phyloP scores from a whole-genome alignment of 2,329 filamentous ascomycete species.

The Amesomyces nigricolor region DNA sequence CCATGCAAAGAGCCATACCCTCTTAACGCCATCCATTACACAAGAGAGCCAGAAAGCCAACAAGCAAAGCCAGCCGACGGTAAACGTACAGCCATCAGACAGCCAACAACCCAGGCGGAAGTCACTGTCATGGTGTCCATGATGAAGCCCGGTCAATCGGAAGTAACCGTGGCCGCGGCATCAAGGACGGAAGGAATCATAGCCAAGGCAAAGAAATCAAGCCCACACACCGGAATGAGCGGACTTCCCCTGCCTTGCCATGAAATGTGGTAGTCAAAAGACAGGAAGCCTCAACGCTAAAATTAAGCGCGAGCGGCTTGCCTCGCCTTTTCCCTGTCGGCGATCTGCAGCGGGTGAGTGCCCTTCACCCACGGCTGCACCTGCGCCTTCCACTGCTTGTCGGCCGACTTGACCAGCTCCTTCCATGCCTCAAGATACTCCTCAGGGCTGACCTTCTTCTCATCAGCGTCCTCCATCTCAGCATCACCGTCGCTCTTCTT shows the following conservation, averaged over 20 bases:
- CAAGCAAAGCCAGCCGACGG: conserved; percentile 1
- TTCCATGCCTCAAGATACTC: conserved; percentile 60
- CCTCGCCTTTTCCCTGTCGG: conserved; percentile 11
- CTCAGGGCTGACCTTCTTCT: conserved; percentile 47
- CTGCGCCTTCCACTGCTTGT: conserved; percentile 60
- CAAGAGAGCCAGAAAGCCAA: conserved; percentile 16
- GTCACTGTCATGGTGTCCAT: not conserved
- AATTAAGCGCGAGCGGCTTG: conserved; percentile 8
- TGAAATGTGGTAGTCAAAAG: not conserved
- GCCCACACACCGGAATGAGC: not conserved
- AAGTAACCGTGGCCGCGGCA: not conserved
- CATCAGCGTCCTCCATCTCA: conserved; percentile 41
- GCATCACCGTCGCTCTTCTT: conserved; percentile 41
- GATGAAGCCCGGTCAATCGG: not conserved
- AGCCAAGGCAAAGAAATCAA: not conserved
- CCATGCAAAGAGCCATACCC: conserved; percentile 19
- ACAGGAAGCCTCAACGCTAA: not conserved
- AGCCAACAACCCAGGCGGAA: not conserved
- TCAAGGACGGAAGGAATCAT: conserved; percentile 5
- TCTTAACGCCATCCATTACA: conserved; percentile 23
- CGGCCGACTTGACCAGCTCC: conserved; percentile 58
- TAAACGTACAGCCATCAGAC: not conserved
- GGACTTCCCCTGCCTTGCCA: not conserved
- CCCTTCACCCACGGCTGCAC: conserved; percentile 33
- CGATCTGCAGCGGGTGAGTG: conserved; percentile 25